Conservation (phyloP, 2,329 filamentous ascomycete genomes). For the Ascomycota sp. region DNA sequence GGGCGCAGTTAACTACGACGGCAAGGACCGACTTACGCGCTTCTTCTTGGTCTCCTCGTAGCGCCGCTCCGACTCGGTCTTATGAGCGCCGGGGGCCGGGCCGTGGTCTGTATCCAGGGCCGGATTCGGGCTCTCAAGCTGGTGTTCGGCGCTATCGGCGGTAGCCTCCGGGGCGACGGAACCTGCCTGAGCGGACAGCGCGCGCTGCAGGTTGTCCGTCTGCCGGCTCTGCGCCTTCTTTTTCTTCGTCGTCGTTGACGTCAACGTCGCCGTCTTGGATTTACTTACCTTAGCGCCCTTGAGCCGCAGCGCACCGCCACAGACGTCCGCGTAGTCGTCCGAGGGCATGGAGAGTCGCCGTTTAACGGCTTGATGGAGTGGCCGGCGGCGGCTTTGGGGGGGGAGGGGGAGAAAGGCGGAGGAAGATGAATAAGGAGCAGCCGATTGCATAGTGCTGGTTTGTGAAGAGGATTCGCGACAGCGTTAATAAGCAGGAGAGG, state of each 20-base stretch:
- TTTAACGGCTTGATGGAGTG: not conserved
- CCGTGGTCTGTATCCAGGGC: conserved; percentile 12
- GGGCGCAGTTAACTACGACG: too few species aligned
- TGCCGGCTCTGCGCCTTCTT: conserved; percentile 35
- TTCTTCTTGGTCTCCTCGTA: conserved; percentile 68
- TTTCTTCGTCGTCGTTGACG: too few species aligned
- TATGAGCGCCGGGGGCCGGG: conserved; percentile 19
- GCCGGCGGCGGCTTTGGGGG: not conserved
- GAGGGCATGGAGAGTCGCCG: conserved; percentile 40
- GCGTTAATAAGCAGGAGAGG: too few species aligned
- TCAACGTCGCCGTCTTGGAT: too few species aligned
- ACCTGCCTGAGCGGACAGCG: conserved; percentile 18
- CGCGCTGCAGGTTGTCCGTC: conserved; percentile 22
- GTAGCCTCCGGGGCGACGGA: conserved; percentile 3
- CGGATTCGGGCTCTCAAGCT: conserved; percentile 7
- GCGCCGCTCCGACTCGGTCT: conserved; percentile 68
- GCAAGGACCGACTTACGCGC: conserved; percentile 34
- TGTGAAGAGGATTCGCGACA: too few species aligned
- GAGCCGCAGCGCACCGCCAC: conserved; percentile 60
- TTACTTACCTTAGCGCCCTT: conserved; percentile 56
- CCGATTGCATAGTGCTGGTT: too few species aligned
- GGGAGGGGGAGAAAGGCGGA: not conserved
- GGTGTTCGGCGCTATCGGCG: conserved; percentile 5
- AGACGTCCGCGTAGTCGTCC: conserved; percentile 50
- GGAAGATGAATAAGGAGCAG: not conserved